Evolutionary conservation across 2,329 filamentous ascomycete species (phyloP).

Genomic region (Colletotrichum eremochloae): DNA sequence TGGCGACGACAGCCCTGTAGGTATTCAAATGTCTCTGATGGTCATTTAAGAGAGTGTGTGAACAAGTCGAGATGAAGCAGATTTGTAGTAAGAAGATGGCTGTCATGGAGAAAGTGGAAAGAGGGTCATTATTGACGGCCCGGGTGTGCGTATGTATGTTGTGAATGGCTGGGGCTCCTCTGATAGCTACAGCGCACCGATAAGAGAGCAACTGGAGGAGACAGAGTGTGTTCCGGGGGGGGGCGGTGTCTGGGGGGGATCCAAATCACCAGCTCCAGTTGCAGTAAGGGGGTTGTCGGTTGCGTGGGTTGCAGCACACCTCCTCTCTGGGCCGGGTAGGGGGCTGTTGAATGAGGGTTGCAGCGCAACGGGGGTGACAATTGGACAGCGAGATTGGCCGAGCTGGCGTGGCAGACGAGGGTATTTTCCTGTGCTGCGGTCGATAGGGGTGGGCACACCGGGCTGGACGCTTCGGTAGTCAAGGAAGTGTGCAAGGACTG

Average conservation of each 20-base stretch:
- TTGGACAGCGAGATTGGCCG: conserved; percentile 42
- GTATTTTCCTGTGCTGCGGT: conserved; percentile 26
- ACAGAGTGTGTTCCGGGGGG: conserved; percentile 29
- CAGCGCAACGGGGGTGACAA: conserved; percentile 40
- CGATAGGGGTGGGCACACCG: conserved; percentile 35
- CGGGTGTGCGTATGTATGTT: conserved; percentile 36
- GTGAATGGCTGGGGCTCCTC: conserved; percentile 24
- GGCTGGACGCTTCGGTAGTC: conserved; percentile 19
- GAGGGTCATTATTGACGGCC: conserved; percentile 43
- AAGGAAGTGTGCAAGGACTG: conserved; percentile 17
- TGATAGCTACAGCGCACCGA: conserved; percentile 29
- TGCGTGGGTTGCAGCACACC: conserved; percentile 26
- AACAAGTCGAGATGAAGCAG: conserved; percentile 62
- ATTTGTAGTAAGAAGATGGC: conserved; percentile 59
- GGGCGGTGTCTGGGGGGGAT: conserved; percentile 23
- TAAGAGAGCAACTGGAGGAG: conserved; percentile 24
- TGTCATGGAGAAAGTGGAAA: conserved; percentile 58
- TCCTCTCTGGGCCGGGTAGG: conserved; percentile 39
- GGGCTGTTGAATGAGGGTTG: conserved; percentile 40
- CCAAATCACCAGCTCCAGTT: conserved; percentile 31
- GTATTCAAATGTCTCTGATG: conserved; percentile 56
- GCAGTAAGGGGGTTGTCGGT: conserved; percentile 21
- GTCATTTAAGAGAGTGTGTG: conserved; percentile 61
- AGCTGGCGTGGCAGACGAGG: conserved; percentile 41
- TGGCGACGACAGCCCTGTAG: conserved; percentile 59